Percentiles rank a stretch among this genome's conserved stretches.
Evolutionary conservation across 495 filamentous ascomycete species (phyloP).

Genomic region (Podospora didyma): DNA sequence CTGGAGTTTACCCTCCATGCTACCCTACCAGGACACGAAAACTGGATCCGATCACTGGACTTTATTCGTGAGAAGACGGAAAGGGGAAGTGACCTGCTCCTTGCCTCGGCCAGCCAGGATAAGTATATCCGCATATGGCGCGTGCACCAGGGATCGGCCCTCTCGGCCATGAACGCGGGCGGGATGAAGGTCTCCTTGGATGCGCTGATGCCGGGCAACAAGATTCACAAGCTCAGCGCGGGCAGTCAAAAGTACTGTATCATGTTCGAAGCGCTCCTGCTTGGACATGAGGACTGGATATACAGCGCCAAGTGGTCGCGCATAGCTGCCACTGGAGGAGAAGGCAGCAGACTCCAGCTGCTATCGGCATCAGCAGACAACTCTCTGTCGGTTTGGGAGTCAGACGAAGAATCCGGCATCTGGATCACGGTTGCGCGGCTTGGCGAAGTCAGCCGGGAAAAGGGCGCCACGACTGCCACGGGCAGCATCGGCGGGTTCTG

Average conservation of each 20-base stretch:
- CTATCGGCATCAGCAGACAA: conserved; percentile 94
- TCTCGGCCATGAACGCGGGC: conserved; percentile 45
- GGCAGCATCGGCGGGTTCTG: conserved; percentile 95
- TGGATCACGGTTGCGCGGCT: conserved; percentile 83
- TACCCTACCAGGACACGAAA: conserved; percentile 84
- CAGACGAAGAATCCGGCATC: conserved; percentile 75
- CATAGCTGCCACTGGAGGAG: conserved; percentile 17
- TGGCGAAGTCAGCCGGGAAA: conserved; percentile 88
- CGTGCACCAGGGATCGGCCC: conserved; percentile 62
- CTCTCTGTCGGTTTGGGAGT: conserved; percentile 87
- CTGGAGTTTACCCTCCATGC: conserved; percentile 67
- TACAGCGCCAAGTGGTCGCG: conserved; percentile 78
- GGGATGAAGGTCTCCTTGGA: conserved; percentile 42
- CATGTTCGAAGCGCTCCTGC: conserved; percentile 90
- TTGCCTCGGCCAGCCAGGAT: conserved; percentile 94
- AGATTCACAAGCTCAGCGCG: conserved; percentile 64
- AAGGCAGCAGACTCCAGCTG: conserved; percentile 54
- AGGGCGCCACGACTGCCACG: conserved; percentile 92
- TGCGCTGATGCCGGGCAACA: conserved; percentile 67
- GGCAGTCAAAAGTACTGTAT: conserved; percentile 62
- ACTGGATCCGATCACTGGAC: conserved; percentile 83
- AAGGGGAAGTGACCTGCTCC: conserved; percentile 60
- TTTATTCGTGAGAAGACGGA: conserved; percentile 62
- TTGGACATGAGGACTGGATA: conserved; percentile 98
- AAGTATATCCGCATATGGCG: conserved; percentile 97